phyloP scores from a whole-genome alignment of 139 green algal genomes.

The Asterochloris erici region DNA sequence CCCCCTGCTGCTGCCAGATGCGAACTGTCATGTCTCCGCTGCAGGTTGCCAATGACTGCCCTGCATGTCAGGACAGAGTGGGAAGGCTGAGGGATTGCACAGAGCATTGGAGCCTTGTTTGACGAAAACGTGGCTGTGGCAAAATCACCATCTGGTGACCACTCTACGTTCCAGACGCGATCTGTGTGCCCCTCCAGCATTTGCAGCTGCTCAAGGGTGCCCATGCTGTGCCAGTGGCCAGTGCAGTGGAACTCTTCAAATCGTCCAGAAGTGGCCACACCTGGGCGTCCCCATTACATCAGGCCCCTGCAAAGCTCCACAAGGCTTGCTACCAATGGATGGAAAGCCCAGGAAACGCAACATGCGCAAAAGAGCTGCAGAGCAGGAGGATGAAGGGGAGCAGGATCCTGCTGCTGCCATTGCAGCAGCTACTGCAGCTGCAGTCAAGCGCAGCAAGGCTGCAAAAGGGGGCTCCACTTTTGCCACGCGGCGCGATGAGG shows the following conservation, averaged over 20 bases:
- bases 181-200: slow-evolving; percentile 71
- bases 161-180: slow-evolving; percentile 79
- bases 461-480: slow-evolving; percentile 37
- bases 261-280: too few relatives aligned
- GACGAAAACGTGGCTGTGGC: neutral
- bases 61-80: slow-evolving; percentile 31
- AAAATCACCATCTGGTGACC: slow-evolving; percentile 68
- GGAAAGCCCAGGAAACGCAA: slow-evolving; percentile 47
- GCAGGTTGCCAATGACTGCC: slow-evolving; percentile 80
- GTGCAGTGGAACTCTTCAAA: too few relatives aligned
- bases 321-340: neutral
- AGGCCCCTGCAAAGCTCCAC: too few relatives aligned
- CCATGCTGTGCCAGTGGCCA: neutral
- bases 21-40: slow-evolving; percentile 86
- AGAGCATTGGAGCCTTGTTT: neutral
- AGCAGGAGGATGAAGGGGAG: slow-evolving; percentile 30
- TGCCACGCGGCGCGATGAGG: slow-evolving; percentile 45
- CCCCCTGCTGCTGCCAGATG: slow-evolving; percentile 63
- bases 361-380: slow-evolving; percentile 53
- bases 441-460: slow-evolving; percentile 29
- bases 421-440: slow-evolving; percentile 5
- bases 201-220: neutral
- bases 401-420: slow-evolving; percentile 17
- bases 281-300: too few relatives aligned
- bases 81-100: too few relatives aligned